Base-by-base conservation (phyloP, 2,329 filamentous ascomycete genomes). In the Penicillium sp. region DNA sequence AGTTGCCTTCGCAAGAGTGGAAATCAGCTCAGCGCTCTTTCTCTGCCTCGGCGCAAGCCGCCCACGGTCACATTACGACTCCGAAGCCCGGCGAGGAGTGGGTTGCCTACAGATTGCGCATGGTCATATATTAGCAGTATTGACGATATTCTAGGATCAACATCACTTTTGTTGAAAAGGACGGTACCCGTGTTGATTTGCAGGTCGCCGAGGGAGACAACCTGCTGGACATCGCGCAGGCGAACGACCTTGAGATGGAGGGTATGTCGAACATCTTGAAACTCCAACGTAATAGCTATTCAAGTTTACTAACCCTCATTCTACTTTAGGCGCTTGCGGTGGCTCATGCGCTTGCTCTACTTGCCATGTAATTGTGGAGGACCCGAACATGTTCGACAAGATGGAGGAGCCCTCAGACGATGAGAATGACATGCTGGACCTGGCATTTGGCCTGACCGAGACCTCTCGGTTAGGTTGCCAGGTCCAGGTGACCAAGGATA, bases 231-330 rank as follows among this genome's bases (percentile, higher is more conserved):
- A 93, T 99, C 69, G 94, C 93, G 22, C 93, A 97, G 73, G 90
- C 89, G 44, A 85, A 97, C 74, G 93, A 97, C 69, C 80, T 99
- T 41, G 94, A 99, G 74, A 97, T 99, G 93, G 94, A 99, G 80
- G 92, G 84, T 83, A 71, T 57, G 75, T 66, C 20, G 25, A 49
- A 11, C n/a, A 14, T 26, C 20, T 40, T 40, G 23, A 12, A 23
- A 22, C 11, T 22, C 14, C 15, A 8, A 18, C 2, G 6, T 15
- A n/a, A 25, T 23, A 12, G 9, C 15, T 37, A 27, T 41, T 57
- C 46, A 57, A 29, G 11, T 14, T 51, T 2, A 18, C 54, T 60
- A 29, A 60, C 45, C 4, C n/a, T 23, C 14, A 45, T 14, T 53
- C 20, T 27, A 3, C 22, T 15, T 22, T 59, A 82, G 85, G 94